Evolutionary conservation across 2,329 filamentous ascomycete genomes (phyloP), one percentile per base, ranked within the genome.

Genomic region (Rhinocladiella similis): DNA sequence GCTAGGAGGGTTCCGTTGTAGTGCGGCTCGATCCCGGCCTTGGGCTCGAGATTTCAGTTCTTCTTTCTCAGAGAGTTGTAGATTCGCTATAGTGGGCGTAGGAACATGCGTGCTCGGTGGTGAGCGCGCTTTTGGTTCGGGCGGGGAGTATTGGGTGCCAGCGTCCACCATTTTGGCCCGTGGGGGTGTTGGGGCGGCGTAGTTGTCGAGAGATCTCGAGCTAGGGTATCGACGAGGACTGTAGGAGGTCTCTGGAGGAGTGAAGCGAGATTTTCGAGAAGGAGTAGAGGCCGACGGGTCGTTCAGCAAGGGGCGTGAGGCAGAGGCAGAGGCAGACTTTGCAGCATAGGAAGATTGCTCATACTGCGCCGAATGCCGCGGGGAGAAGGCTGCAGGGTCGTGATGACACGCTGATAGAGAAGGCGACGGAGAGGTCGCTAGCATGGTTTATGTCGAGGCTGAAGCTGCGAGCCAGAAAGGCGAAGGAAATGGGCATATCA

Each of bases 81-180:
- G 36, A 18, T 52, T 47, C 22, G 57, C 62, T 25, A 64, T 62
- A 7, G 57, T 64, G 18, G 51, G 78, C 77, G 57, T 77, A 73
- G 62, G 79, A 73, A 60, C 59, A 25, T 63, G 50, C 33, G 46
- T 48, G 22, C 20, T 46, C 7, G 42, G 18, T n/a, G 45, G 18
- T 4, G 59, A 22, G 42, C 51, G 33, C 19, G 38, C 38, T 39
- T 53, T 48, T 22, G 50, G 53, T 20, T 58, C 50, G 27, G 58
- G 63, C 10, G 64, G 63, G 10, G 79, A 80, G 68, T 82, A 83
- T 68, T 83, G 81, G 35, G 80, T 83, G 56, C 72, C 75, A 33
- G 73, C 74, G 73, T 83, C 78, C 55, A 74, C 73, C 69, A 76
- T 78, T 58, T 55, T 60, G 29, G 39, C 38, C 42, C 53, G 50